Evolutionary conservation across 2,329 filamentous ascomycete genomes (phyloP), one percentile per base, ranked within the genome.

Genomic region (Fusarium sp.): DNA sequence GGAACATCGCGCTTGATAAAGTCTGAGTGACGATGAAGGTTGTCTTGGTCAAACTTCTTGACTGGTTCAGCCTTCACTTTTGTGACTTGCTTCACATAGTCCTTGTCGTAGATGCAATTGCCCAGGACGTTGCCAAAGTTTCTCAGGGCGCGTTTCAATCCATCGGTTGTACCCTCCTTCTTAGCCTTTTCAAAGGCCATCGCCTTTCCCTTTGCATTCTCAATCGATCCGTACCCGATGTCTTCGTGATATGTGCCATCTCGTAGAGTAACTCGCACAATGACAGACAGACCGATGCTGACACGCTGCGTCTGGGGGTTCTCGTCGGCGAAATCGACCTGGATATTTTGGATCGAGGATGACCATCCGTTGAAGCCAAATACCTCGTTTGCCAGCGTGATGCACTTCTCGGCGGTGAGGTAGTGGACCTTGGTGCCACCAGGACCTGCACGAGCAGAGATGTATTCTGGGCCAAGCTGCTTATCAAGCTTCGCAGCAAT

Each of bases 331-430:
- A 97, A 98, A 83, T 99, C 97, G 69, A 98, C 94, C 80, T 97
- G 93, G 40, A 98, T 93, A 80, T 97, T 95, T 80, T 96, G 94
- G 69, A 99, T 97, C n/a, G 93, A 93, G 65, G 94, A 97, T 11
- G 94, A 98, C 97, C 97, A 99, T 78, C 95, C 95, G 84, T 98
- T 98, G 86, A 98, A 98, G 11, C 95, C 95, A 84, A 98, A 98
- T 1, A 98, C 92, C 81, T 98, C 94, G 79, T 98, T 98, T 63
- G 95, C 95, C 62, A 98, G 92, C 67, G 94, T 93, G 81, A 99
- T 99, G 80, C 94, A 95, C 85, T 99, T 99, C 80, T 98, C 96
- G 1, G 95, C 95, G n/a, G 95, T 91, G 61, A 99, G 88, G 83
- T 99, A 99, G 81, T 97, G 95, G 20, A 99, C 94, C 81, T 94